Base-by-base conservation (phyloP, 371 early-diverging fungal genomes). In the Syncephalastrum monosporum region DNA sequence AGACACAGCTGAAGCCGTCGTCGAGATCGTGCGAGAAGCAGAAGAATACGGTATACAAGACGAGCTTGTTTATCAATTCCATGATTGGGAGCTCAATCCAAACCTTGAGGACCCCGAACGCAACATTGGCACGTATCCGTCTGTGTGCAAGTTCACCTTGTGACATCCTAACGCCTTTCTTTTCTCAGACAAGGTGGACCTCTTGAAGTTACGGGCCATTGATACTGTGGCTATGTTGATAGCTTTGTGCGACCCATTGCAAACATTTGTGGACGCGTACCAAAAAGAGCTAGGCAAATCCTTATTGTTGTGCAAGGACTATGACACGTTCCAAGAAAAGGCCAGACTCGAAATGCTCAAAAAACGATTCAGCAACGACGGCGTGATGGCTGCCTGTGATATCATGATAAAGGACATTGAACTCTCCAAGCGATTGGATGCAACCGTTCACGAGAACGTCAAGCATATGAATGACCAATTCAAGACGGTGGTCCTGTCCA, bases 371-470 rank as follows among this genome's bases (percentile, higher is more conserved):
- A 33, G 38, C 8, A 69, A 72, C 2, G 53, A 61, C 12, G 56
- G 70, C 13, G 57, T 64, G 17, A 64, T 77, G 47, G 51, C 49
- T 38, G 49, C 53, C 10, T 77, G 77, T 25, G 77, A 77, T 66
- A 57, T 74, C 6, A 77, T 77, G 77, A 46, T 77, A 14, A 64
- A 61, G 25, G 77, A 77, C 47, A 47, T 77, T 6, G 62, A 59
- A 16, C 65, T 65, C 14, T 64, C 70, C 48, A 60, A 54, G 44
- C 56, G 77, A 27, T 42, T 73, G 8, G 72, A 77, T 38, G 60
- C 58, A n/a, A 51, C 60, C 0, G 59, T 74, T 2, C 74, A 74
- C 56, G 64, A 64, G 19, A 68, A 60, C 15, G 27, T 7, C 0
- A 25, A 15, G 0, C 15, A 56, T 8, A 27, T 58, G 7, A 45